Base-by-base conservation (phyloP, 2,329 filamentous ascomycete genomes). In the Exophiala lecanii-corni region DNA sequence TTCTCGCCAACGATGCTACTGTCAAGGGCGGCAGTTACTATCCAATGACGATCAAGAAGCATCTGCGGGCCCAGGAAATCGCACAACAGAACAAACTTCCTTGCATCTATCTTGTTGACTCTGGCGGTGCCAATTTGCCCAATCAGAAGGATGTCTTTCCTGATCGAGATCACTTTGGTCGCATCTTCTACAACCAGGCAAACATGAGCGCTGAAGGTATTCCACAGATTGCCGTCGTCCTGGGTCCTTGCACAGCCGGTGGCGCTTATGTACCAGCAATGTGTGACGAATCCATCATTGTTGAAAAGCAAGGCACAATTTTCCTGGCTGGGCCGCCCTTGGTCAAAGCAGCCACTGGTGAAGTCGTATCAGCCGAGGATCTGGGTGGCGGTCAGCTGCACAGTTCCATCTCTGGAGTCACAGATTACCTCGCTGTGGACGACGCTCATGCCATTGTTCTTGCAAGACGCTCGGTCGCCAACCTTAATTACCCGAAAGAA, bases 21-120 rank as follows among this genome's bases (percentile, higher is more conserved):
- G 91, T 97, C 59, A 98, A 97, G 69, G 91, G 91, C 39, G 91
- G 91, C 17, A 94, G 91, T 2, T 98, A 98, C 68, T 97, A 91
- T 61, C 91, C 91, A 1, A 88, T 97, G 56, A 98, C 91, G 0
- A 87, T 97, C 46, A 96, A 96, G 72, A 98, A 98, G 73, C 92
- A 97, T 65, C 73, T 97, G 12, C 80, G 91, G 50, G 91, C 91
- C 3, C 92, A 98, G 65, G 82, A 85, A 19, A 85, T 97, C 51
- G 91, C 91, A 0, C 79, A 86, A 53, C 87, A 97, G 63, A 97
- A 97, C 65, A 82, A 67, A 46, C 64, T 84, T 7, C 81, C 81
- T 1, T 97, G 91, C 65, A 86, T 98, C 62, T 98, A 97, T 67
- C 76, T 98, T 17, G 92, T 97, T 43, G 91, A 98, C 63, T 95